A percentile compares a stretch with the other conserved stretches of the same genome.
Conservation (phyloP, 768 basidiomycete species). For the Pleurotus eryngii region DNA sequence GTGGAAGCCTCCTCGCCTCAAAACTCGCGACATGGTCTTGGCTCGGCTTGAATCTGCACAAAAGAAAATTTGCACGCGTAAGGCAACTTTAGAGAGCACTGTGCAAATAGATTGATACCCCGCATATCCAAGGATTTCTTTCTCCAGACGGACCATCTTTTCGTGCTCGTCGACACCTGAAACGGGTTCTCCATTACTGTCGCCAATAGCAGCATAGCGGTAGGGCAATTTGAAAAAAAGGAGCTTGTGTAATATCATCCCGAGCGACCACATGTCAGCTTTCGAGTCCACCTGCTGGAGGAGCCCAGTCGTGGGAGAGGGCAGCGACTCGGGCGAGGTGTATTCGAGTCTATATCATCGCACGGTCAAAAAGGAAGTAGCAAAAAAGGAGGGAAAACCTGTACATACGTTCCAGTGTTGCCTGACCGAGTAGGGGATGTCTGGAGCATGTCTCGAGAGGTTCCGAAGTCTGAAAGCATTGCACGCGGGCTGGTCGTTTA, state of each 20-base stretch:
- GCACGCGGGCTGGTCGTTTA: constrained; percentile 67
- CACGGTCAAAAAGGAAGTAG: not conserved
- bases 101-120: constrained; percentile 43
- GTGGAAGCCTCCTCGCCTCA: constrained; percentile 68
- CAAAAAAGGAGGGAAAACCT: not conserved
- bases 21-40: constrained; percentile 52
- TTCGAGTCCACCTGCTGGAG: constrained; percentile 79
- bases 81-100: too few relatives aligned
- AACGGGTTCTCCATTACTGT: constrained; percentile 33
- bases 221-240: constrained; percentile 91
- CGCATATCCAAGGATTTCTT: constrained; percentile 68
- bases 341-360: constrained; percentile 65
- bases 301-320: constrained; percentile 58
- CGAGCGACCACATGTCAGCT: constrained; percentile 95
- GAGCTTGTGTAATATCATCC: constrained; percentile 93
- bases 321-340: constrained; percentile 84
- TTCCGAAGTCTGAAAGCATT: constrained; percentile 95
- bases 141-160: constrained; percentile 67
- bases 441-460: constrained; percentile 86
- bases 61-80: not conserved
- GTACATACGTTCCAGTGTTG: constrained; percentile 90
- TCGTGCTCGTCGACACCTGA: constrained; percentile 47
- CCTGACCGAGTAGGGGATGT: constrained; percentile 70
- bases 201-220: constrained; percentile 61
- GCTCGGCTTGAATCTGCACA: constrained; percentile 47